phyloP scores from a whole-genome alignment of 129 eudicot genomes.

The Deinandra increscens region DNA sequence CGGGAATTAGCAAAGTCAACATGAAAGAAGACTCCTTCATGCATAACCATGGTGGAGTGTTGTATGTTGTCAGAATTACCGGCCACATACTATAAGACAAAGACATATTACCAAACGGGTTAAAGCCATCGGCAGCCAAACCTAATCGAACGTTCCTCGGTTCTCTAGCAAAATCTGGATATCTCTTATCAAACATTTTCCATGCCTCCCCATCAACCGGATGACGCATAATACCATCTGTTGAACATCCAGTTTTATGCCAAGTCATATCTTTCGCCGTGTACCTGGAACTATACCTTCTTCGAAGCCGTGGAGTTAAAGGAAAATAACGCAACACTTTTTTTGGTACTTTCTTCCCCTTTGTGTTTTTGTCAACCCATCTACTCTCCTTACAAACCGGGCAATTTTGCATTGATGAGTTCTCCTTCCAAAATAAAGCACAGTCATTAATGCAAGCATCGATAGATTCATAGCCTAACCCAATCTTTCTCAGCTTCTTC shows the following conservation, averaged over 20 bases:
- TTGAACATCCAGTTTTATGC: not conserved
- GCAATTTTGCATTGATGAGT: not conserved
- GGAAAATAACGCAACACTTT: not conserved
- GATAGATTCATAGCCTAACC: not conserved
- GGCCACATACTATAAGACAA: too few relatives aligned
- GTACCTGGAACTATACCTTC: not conserved
- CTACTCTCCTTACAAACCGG: not conserved
- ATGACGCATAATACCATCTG: too few relatives aligned
- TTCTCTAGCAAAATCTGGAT: too few relatives aligned
- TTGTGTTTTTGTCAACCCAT: not conserved
- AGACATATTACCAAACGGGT: too few relatives aligned
- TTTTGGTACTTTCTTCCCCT: not conserved
- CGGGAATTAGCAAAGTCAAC: too few relatives aligned
- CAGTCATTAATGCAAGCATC: conserved; percentile 8
- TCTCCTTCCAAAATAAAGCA: not conserved
- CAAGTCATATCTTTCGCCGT: not conserved
- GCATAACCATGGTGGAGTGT: too few relatives aligned
- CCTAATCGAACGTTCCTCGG: too few relatives aligned
- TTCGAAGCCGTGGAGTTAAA: not conserved
- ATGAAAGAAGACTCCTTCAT: too few relatives aligned
- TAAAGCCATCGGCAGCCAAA: too few relatives aligned
- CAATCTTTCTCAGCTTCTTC: not conserved
- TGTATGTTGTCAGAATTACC: too few relatives aligned
- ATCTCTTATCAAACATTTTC: too few relatives aligned
- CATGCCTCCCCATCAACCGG: too few relatives aligned